phyloP scores from a whole-genome alignment of 2,329 filamentous ascomycete species.

The Trichothecium sympodiale region DNA sequence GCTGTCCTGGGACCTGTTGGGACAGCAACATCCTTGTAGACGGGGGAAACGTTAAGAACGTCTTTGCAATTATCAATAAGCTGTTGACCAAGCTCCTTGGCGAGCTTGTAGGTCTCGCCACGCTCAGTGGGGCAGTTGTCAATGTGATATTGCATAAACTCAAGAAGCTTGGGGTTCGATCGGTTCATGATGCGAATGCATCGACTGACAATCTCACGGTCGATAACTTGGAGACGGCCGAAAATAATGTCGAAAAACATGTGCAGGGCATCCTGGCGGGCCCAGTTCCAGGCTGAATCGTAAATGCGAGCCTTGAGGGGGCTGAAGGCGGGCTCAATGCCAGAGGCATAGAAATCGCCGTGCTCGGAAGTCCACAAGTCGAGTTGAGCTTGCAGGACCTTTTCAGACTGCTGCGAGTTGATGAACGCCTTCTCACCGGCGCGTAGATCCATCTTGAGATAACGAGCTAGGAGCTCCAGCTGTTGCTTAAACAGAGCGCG shows the following conservation, averaged over 20 bases:
- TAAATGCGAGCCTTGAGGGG: slow-evolving; percentile 90
- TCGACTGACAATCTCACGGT: slow-evolving; percentile 95
- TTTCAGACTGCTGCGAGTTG: slow-evolving; percentile 72
- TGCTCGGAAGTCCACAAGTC: slow-evolving; percentile 94
- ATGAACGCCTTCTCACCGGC: slow-evolving; percentile 93
- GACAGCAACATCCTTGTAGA: slow-evolving; percentile 90
- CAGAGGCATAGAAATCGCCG: slow-evolving; percentile 88
- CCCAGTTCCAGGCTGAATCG: slow-evolving; percentile 99
- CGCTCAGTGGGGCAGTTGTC: slow-evolving; percentile 96
- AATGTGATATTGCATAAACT: slow-evolving; percentile 99
- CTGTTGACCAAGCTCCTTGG: slow-evolving; percentile 84
- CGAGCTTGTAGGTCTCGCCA: slow-evolving; percentile 95
- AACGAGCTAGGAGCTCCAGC: slow-evolving; percentile 85
- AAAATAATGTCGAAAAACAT: slow-evolving; percentile 99
- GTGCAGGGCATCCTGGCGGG: slow-evolving; percentile 86
- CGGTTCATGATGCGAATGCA: slow-evolving; percentile 99
- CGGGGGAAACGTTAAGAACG: slow-evolving; percentile 69
- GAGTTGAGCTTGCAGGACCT: slow-evolving; percentile 81
- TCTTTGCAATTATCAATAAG: slow-evolving; percentile 98
- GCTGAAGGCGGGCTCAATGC: slow-evolving; percentile 91
- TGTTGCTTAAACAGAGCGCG: slow-evolving; percentile 96
- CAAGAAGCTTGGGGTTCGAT: slow-evolving; percentile 86
- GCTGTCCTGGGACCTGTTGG: slow-evolving; percentile 87
- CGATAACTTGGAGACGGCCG: slow-evolving; percentile 80
- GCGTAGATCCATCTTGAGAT: slow-evolving; percentile 92